These are phyloP conservation scores for Penicillium sp. DNA, from an alignment of 2,329 filamentous ascomycete species.

Conservation along the genomic window DNA sequence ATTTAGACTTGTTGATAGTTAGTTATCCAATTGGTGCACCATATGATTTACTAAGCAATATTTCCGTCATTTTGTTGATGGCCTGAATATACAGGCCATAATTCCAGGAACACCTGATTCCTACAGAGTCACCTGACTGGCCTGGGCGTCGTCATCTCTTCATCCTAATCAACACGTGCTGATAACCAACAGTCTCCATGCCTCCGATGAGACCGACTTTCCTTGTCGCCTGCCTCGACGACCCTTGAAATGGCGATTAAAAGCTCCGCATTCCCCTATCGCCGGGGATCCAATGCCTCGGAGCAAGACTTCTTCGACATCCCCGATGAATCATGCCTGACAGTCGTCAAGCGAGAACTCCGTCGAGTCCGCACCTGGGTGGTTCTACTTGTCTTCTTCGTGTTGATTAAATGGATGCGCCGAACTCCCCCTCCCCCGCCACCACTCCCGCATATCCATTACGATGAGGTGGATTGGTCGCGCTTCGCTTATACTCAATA, in stretches of 20 bases:
- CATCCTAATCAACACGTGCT: not conserved
- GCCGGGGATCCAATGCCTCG: slow-evolving; percentile 40
- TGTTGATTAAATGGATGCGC: slow-evolving; percentile 37
- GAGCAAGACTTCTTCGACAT: slow-evolving; percentile 47
- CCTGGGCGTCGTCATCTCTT: not conserved
- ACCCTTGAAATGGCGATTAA: slow-evolving; percentile 20
- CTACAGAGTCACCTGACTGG: not conserved
- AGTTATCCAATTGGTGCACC: too few relatives aligned
- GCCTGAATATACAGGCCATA: too few relatives aligned
- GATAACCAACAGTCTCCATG: not conserved
- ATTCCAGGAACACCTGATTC: not conserved
- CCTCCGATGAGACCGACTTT: not conserved
- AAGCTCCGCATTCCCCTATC: slow-evolving; percentile 30
- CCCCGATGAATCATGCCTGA: slow-evolving; percentile 39
- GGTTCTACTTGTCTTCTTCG: slow-evolving; percentile 31
- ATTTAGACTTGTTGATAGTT: too few relatives aligned
- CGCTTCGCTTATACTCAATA: slow-evolving; percentile 53
- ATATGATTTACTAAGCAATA: too few relatives aligned
- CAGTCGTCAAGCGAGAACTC: slow-evolving; percentile 42
- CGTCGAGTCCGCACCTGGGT: slow-evolving; percentile 41
- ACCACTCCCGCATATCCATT: slow-evolving; percentile 37
- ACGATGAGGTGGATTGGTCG: slow-evolving; percentile 48
- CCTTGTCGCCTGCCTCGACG: not conserved
- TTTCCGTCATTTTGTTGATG: too few relatives aligned
- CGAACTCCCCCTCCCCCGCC: slow-evolving; percentile 28